Evolutionary conservation across 2,329 filamentous ascomycete genomes (phyloP).

Genomic region (Penicillium psychrosexuale): DNA sequence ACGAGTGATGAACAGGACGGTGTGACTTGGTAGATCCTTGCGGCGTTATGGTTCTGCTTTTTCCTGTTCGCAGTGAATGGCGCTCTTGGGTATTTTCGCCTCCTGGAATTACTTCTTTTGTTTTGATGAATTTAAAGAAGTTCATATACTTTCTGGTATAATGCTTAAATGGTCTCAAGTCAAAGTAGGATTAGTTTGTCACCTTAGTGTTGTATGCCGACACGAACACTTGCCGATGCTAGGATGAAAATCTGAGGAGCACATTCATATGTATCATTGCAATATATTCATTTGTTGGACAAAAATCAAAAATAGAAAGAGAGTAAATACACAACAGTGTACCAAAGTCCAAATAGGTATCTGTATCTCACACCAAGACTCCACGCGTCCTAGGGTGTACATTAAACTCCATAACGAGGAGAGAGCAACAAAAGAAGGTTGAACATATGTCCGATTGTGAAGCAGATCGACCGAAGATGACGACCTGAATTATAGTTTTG

Average conservation of each 20-base stretch:
- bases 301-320: constrained; percentile 8
- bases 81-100: constrained; percentile 11
- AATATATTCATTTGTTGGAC: constrained; percentile 7
- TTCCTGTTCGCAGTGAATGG: constrained; percentile 19
- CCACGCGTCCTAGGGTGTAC: constrained; percentile 10
- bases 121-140: constrained; percentile 1
- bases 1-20: constrained; percentile 21
- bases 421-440: constrained; percentile 11
- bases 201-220: neutral
- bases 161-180: neutral
- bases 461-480: neutral
- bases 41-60: constrained; percentile 18
- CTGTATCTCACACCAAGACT: constrained; percentile 16
- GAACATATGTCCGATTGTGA: constrained; percentile 11
- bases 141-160: neutral
- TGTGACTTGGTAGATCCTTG: constrained; percentile 14
- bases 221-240: neutral
- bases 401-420: constrained; percentile 12
- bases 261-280: neutral
- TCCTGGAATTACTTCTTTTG: neutral
- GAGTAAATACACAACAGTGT: constrained; percentile 6
- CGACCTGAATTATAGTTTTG: neutral
- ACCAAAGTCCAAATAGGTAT: constrained; percentile 22
- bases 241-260: neutral
- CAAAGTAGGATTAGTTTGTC: neutral